A percentile compares a stretch with the other conserved stretches of the same genome.
phyloP scores from a whole-genome alignment of 2,329 filamentous ascomycete species.

The Neurospora crassa region DNA sequence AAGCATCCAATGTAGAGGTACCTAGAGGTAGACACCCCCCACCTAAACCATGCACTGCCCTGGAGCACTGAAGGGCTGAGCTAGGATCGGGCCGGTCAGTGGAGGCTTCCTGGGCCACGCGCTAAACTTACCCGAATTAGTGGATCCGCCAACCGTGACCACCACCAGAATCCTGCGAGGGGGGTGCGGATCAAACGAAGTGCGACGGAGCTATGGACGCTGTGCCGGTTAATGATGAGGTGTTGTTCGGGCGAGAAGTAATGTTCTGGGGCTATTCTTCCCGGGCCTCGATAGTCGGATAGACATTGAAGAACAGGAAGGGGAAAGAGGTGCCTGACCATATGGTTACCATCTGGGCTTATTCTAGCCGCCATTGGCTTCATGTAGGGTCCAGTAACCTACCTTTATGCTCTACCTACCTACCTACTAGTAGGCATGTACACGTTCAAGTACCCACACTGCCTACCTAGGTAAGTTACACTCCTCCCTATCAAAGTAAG shows the following conservation, averaged over 20 bases:
- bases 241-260: background rate
- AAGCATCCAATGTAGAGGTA: no score
- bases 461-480: background rate
- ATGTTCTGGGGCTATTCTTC: background rate
- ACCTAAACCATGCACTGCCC: background rate
- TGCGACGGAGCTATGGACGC: background rate
- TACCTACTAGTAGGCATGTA: background rate
- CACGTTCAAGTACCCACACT: background rate
- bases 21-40: background rate
- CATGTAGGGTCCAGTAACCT: background rate
- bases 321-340: background rate
- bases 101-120: background rate
- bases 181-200: background rate
- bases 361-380: background rate
- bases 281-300: background rate
- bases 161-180: background rate
- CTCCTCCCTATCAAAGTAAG: background rate
- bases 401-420: no score
- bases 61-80: background rate
- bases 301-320: background rate
- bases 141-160: constrained; percentile 18
- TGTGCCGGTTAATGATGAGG: background rate
- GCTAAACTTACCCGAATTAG: constrained; percentile 13
- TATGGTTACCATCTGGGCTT: background rate
- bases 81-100: background rate